phyloP scores from a whole-genome alignment of 192 early-diverging fungal genomes.

The Ambispora gerdemannii region DNA sequence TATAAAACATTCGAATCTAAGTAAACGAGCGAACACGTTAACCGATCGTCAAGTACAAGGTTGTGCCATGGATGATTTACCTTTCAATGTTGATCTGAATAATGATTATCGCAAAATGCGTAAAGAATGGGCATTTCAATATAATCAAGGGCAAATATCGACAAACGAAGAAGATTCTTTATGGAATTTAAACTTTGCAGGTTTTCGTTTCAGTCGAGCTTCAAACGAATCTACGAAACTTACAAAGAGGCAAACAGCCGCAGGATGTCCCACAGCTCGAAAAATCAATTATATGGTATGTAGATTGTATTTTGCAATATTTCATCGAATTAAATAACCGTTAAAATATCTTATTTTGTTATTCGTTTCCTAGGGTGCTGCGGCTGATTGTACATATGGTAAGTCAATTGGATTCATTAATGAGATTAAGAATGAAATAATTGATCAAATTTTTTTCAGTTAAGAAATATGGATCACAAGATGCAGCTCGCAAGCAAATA shows the following conservation, averaged over 20 bases:
- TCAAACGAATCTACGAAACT: background rate
- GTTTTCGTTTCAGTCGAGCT: background rate
- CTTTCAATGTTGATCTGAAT: too few species aligned
- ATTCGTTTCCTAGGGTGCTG: conserved; percentile 53
- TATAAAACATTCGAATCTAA: background rate
- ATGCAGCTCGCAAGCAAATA: conserved; percentile 64
- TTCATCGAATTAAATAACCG: background rate
- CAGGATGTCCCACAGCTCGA: conserved; percentile 39
- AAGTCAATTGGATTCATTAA: background rate
- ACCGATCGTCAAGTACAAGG: background rate
- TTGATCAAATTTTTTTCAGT: conserved; percentile 12
- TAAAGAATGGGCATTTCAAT: background rate
- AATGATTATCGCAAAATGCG: too few species aligned
- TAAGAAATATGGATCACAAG: conserved; percentile 49
- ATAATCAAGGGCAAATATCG: background rate
- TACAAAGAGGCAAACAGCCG: background rate
- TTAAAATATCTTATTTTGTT: background rate
- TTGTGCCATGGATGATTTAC: background rate
- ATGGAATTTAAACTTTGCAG: background rate
- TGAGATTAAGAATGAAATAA: background rate
- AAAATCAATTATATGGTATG: conserved; percentile 43
- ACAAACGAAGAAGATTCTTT: background rate
- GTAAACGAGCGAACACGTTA: background rate
- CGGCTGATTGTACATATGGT: conserved; percentile 71
- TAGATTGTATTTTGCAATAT: background rate